Conservation (phyloP, 2,329 filamentous ascomycete species). For the Beauveria bassiana region DNA sequence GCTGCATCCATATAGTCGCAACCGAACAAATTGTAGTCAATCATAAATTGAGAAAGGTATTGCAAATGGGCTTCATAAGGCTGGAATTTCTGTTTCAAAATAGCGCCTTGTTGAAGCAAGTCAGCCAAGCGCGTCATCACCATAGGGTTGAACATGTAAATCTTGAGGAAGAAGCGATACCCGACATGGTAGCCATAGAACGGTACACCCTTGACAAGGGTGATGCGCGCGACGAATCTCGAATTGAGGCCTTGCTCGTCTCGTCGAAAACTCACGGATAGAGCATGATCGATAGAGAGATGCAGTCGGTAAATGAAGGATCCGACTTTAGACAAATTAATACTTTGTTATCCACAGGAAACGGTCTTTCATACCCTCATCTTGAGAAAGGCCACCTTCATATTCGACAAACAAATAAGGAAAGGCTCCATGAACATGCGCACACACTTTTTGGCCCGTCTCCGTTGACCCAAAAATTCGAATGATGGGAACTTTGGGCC, state of each 20-base stretch:
- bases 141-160: slow-evolving; percentile 83
- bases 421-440: slow-evolving; percentile 90
- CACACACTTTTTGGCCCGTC: slow-evolving; percentile 91
- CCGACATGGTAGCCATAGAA: slow-evolving; percentile 97
- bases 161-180: slow-evolving; percentile 84
- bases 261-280: slow-evolving; percentile 76
- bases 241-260: slow-evolving; percentile 61
- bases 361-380: slow-evolving; percentile 50
- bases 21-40: slow-evolving; percentile 94
- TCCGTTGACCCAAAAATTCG: slow-evolving; percentile 89
- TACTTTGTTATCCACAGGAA: not conserved
- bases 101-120: slow-evolving; percentile 76
- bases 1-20: slow-evolving; percentile 75
- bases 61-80: slow-evolving; percentile 92
- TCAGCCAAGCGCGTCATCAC: slow-evolving; percentile 85
- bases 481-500: slow-evolving; percentile 74
- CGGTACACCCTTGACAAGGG: slow-evolving; percentile 82
- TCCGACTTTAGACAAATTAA: slow-evolving; percentile 45
- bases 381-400: slow-evolving; percentile 55
- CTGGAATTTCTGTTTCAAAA: slow-evolving; percentile 78
- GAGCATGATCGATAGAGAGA: slow-evolving; percentile 80
- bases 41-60: slow-evolving; percentile 94
- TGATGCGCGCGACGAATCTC: slow-evolving; percentile 80
- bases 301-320: slow-evolving; percentile 72
- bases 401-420: slow-evolving; percentile 95